These are phyloP conservation scores for Axilococcus clingmanii DNA, from an alignment of 139 green algal genomes.

Conservation along the genomic window DNA sequence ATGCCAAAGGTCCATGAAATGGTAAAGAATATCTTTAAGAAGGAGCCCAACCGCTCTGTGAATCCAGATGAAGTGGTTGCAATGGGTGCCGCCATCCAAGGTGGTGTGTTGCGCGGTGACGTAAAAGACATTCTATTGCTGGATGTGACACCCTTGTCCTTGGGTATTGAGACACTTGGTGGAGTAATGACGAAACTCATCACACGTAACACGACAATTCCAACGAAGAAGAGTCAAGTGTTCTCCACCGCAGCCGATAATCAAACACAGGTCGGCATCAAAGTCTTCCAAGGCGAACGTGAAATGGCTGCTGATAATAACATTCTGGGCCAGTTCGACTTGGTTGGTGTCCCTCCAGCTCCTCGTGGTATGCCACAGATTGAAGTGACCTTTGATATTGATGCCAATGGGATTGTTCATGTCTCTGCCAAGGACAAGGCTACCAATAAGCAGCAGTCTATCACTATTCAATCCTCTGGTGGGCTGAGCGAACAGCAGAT, in stretches of 20 bases:
- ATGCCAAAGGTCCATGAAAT: conserved; percentile 94
- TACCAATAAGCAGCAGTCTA: conserved; percentile 91
- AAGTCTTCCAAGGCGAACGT: conserved; percentile 97
- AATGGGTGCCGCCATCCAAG: conserved; percentile 95
- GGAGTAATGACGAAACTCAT: conserved; percentile 99
- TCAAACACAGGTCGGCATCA: conserved; percentile 98
- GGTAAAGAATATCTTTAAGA: conserved; percentile 84
- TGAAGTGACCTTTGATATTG: conserved; percentile 95
- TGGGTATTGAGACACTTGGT: conserved; percentile 98
- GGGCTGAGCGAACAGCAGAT: conserved; percentile 89
- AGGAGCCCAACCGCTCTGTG: conserved; percentile 81
- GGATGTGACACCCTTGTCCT: conserved; percentile 93
- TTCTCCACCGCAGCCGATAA: conserved; percentile 95
- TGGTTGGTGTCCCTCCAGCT: conserved; percentile 91
- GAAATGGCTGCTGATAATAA: conserved; percentile 99
- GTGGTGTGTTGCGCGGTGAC: conserved; percentile 87
- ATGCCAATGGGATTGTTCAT: conserved; percentile 94
- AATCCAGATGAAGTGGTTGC: conserved; percentile 99
- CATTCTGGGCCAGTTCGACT: conserved; percentile 95
- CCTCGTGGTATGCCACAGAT: conserved; percentile 94
- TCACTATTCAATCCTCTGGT: conserved; percentile 80
- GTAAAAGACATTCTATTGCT: conserved; percentile 97
- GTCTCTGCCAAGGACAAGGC: conserved; percentile 90
- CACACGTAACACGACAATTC: conserved; percentile 97
- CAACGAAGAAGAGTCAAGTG: conserved; percentile 94